Conservation (phyloP, 2,329 filamentous ascomycete species). For the Balansia obtecta region DNA sequence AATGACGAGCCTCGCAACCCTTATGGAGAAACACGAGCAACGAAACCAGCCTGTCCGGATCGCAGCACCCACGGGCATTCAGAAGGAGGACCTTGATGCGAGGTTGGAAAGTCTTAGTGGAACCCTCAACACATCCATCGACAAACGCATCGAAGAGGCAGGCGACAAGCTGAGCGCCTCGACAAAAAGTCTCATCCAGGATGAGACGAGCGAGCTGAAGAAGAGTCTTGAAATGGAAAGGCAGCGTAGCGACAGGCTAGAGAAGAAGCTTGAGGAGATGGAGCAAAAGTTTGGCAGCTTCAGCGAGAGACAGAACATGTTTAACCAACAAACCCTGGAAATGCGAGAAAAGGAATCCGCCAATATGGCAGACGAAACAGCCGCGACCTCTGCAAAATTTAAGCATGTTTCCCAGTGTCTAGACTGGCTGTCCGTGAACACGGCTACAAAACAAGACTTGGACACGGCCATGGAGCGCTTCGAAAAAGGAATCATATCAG, state of each 20-base stretch:
- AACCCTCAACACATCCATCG: background rate
- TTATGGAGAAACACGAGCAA: conserved; percentile 1
- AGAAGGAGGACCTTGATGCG: conserved; percentile 1
- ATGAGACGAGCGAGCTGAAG: conserved; percentile 3
- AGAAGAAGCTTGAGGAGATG: conserved; percentile 14
- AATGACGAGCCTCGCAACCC: background rate
- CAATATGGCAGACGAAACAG: background rate
- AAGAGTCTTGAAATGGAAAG: conserved; percentile 3
- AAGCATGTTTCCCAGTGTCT: background rate
- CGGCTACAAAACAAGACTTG: conserved; percentile 2
- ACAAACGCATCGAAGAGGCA: background rate
- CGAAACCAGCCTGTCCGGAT: background rate
- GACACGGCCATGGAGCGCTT: conserved; percentile 2
- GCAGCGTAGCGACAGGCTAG: conserved; percentile 10
- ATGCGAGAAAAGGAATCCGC: background rate
- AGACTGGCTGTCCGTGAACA: background rate
- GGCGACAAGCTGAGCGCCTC: background rate
- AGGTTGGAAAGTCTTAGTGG: background rate
- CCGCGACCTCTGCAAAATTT: background rate
- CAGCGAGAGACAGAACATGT: background rate
- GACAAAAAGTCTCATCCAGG: conserved; percentile 1
- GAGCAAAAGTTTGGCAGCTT: conserved; percentile 5
- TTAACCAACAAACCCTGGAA: background rate
- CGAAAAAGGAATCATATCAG: conserved; percentile 1
- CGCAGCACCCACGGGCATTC: background rate